Percentiles rank a stretch among this genome's conserved stretches.
These are phyloP conservation scores for Rubia yunnanensis DNA, from an alignment of 257 asterid genomes.

Conservation along the genomic window DNA sequence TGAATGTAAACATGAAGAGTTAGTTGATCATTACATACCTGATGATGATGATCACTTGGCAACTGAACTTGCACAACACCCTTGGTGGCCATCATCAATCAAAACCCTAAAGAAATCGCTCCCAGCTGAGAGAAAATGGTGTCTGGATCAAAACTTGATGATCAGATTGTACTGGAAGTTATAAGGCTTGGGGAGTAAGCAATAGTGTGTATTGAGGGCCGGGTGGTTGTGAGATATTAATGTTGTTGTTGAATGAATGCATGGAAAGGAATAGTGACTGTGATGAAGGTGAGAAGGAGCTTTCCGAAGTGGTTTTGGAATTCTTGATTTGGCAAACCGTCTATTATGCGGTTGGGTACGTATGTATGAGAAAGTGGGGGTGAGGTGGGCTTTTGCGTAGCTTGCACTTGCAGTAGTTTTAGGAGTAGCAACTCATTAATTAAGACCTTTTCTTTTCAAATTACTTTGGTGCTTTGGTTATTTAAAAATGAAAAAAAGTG, in stretches of 20 bases:
- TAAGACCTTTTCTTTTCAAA: neutral
- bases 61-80: neutral
- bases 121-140: neutral
- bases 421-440: neutral
- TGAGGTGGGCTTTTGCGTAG: conserved; percentile 33
- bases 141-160: neutral
- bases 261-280: conserved; percentile 1
- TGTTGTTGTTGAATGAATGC: neutral
- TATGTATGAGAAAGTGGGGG: neutral
- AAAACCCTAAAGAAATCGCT: neutral
- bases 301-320: conserved; percentile 20
- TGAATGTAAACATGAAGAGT: neutral
- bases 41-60: neutral
- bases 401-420: conserved; percentile 43
- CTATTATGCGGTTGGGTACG: conserved; percentile 25
- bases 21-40: neutral
- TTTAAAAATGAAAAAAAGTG: too few relatives aligned
- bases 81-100: neutral
- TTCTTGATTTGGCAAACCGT: conserved; percentile 17
- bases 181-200: conserved; percentile 37
- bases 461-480: neutral
- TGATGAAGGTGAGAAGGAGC: conserved; percentile 36
- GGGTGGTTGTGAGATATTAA: conserved; percentile 2
- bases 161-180: conserved; percentile 1
- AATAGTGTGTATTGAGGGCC: conserved; percentile 20